Base-by-base conservation (phyloP, 345 rosid species). In the Excoecaria agallocha region DNA sequence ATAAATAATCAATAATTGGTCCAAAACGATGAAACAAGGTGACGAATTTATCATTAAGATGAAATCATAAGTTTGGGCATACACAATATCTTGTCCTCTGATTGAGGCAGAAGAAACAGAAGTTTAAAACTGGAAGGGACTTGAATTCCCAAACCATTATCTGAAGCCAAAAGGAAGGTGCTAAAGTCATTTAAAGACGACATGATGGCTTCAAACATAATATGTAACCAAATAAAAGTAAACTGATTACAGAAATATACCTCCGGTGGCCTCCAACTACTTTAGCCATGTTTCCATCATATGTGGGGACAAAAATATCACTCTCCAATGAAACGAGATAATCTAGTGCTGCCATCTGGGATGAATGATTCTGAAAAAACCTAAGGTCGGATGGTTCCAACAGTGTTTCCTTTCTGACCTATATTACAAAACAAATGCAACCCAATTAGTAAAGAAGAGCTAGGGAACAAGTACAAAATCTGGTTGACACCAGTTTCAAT, bases 181-280 rank as follows among this genome's bases (percentile, higher is more conserved):
- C 66, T 35, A 66, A 17, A 66, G 69, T 67, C 61, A 35, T 60
- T 59, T 50, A 17, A 43, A 38, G 30, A n/a, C 4, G 6, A 39
- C 8, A 37, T 19, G 76, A 13, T 43, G 62, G 17, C 13, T 17
- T 20, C 7, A 5, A 30, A 8, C 9, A 45, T 73, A 4, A 43
- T 13, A 66, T 12, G 45, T 43, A 52, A 71, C 15, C 35, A 8
- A 37, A 61, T 39, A 20, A 43, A 63, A 56, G 13, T 4, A 65
- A 70, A 41, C 5, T 39, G 11, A 16, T 20, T 5, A 35, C 35
- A 66, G 66, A 71, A 54, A 39, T 20, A 61, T 81, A 94, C 99
- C 98, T 90, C 74, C 99, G 89, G 81, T 96, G 99, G 79, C 99
- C 99, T 89, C 93, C 97, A 37, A 96, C 98, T 62, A 93, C 98